Evolutionary conservation across 1,284 basidiomycete genomes (phyloP).

Genomic region (Ceratobasidium papillatum): DNA sequence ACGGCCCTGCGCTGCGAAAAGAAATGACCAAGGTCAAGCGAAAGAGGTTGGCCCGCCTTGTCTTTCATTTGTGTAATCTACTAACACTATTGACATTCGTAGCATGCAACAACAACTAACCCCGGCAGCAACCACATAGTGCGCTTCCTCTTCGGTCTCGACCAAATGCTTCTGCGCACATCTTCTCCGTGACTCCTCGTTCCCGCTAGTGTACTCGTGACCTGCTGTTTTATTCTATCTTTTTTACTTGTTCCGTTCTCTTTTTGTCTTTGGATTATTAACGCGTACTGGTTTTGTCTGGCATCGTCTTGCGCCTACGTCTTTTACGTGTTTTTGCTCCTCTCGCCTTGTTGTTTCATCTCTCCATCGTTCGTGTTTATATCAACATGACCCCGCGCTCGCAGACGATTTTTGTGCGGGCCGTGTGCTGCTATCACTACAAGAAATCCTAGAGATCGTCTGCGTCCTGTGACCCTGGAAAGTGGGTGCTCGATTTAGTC

Average conservation of each 20-base stretch:
- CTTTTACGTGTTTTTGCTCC: conserved; percentile 34
- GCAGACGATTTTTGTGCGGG: conserved; percentile 16
- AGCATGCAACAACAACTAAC: conserved; percentile 34
- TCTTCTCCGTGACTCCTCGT: conserved; percentile 12
- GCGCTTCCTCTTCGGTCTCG: not conserved
- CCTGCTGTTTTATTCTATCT: conserved; percentile 36
- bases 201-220: conserved; percentile 28
- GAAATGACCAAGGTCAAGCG: conserved; percentile 99
- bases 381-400: conserved; percentile 32
- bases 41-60: conserved; percentile 73
- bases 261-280: conserved; percentile 34
- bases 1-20: conserved; percentile 94
- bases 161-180: conserved; percentile 9
- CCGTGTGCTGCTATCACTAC: not conserved
- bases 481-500: not conserved
- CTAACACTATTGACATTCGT: not conserved
- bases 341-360: conserved; percentile 37
- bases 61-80: not conserved
- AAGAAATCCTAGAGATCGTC: conserved; percentile 14
- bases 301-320: conserved; percentile 36
- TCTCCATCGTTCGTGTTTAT: conserved; percentile 34
- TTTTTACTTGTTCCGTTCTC: conserved; percentile 8
- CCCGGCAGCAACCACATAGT: conserved; percentile 21
- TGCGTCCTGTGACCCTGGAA: not conserved
- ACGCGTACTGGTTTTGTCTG: conserved; percentile 29